Evolutionary conservation across 257 asterid species (phyloP).

Genomic region (Capsicum chinense): DNA sequence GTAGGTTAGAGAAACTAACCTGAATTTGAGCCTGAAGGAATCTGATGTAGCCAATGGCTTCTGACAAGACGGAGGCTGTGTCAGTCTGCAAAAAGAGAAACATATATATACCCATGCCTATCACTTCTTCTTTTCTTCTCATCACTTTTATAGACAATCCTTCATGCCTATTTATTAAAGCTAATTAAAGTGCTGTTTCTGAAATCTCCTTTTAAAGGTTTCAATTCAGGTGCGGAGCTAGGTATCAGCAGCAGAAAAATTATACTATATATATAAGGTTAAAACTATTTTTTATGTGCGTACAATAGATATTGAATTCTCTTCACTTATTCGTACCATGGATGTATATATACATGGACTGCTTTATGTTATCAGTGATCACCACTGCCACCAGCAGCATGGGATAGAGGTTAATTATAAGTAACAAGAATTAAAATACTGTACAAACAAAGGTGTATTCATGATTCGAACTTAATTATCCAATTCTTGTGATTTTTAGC

Average conservation of each 20-base stretch:
- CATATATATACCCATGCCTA: constrained; percentile 36
- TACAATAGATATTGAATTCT: too few species aligned
- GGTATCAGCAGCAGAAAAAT: too few species aligned
- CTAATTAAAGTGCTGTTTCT: constrained; percentile 15
- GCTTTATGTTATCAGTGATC: neutral
- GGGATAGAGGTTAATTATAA: neutral
- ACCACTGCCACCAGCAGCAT: neutral
- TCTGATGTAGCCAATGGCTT: constrained; percentile 89
- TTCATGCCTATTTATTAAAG: constrained; percentile 41
- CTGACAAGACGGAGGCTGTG: constrained; percentile 98
- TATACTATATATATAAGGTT: too few species aligned
- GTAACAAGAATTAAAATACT: neutral
- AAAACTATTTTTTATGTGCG: too few species aligned
- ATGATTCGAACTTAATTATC: neutral
- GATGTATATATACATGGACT: neutral
- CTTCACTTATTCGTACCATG: too few species aligned
- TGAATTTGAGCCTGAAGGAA: constrained; percentile 88
- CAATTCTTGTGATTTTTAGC: neutral
- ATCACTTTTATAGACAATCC: constrained; percentile 39
- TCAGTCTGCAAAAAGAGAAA: constrained; percentile 90
- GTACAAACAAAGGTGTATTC: neutral
- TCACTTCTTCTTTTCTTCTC: constrained; percentile 36
- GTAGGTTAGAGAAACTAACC: constrained; percentile 35
- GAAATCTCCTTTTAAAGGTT: constrained; percentile 40
- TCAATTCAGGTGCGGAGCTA: neutral